phyloP scores from a whole-genome alignment of 192 early-diverging fungal genomes.

The Linderina pennispora region DNA sequence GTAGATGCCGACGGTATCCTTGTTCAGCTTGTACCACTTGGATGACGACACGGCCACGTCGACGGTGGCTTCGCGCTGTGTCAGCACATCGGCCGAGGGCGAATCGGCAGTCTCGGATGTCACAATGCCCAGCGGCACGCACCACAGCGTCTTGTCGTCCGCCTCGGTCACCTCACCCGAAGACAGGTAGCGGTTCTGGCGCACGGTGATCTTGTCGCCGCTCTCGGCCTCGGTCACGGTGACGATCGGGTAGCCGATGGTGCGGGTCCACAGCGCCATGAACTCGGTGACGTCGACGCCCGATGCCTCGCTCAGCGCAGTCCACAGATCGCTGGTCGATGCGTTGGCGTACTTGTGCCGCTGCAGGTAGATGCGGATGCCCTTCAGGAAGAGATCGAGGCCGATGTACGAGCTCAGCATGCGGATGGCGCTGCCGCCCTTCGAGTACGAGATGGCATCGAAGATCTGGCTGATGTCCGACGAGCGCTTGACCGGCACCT shows the following conservation, averaged over 20 bases:
- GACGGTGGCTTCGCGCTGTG: slow-evolving; percentile 36
- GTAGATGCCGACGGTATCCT: slow-evolving; percentile 74
- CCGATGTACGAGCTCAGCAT: slow-evolving; percentile 81
- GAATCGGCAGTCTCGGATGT: slow-evolving; percentile 18
- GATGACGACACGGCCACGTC: slow-evolving; percentile 48
- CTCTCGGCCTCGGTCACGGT: slow-evolving; percentile 53
- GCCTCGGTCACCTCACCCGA: slow-evolving; percentile 62
- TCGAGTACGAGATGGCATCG: slow-evolving; percentile 86
- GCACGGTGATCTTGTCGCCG: slow-evolving; percentile 48
- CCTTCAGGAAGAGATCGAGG: slow-evolving; percentile 62
- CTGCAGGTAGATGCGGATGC: slow-evolving; percentile 70
- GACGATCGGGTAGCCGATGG: slow-evolving; percentile 82
- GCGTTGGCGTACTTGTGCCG: slow-evolving; percentile 83
- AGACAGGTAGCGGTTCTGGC: slow-evolving; percentile 80
- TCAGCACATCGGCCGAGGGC: slow-evolving; percentile 28
- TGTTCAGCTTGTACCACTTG: slow-evolving; percentile 83
- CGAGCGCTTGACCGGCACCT: slow-evolving; percentile 78
- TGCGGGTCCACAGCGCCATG: slow-evolving; percentile 84
- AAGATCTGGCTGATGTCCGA: slow-evolving; percentile 92
- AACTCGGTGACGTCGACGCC: slow-evolving; percentile 75
- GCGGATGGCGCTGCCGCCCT: slow-evolving; percentile 90
- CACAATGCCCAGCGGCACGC: slow-evolving; percentile 71
- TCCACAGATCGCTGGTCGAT: slow-evolving; percentile 85
- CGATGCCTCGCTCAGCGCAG: slow-evolving; percentile 67
- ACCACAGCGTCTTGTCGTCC: slow-evolving; percentile 81